Conservation (phyloP, 2,329 filamentous ascomycete species). For the Cladophialophora carrionii region DNA sequence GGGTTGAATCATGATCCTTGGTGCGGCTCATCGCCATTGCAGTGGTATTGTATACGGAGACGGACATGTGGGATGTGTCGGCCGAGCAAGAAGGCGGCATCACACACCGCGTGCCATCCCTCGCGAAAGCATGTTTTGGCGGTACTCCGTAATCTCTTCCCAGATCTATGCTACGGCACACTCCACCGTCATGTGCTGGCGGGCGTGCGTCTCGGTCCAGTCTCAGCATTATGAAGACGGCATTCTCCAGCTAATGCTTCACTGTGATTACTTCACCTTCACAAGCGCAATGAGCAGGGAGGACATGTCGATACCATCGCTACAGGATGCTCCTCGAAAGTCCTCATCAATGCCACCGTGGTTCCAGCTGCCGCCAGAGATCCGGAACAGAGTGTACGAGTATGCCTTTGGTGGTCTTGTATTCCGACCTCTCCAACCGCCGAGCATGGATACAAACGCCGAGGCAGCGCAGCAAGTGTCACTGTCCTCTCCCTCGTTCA, state of each 20-base stretch:
- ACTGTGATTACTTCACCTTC: not conserved
- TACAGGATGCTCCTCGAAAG: not conserved
- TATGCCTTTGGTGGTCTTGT: slow-evolving; percentile 11
- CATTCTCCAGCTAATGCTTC: not conserved
- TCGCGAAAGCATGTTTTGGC: not conserved
- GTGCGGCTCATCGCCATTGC: not conserved
- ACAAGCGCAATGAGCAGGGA: not conserved
- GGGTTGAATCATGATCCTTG: not conserved
- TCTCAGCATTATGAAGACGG: not conserved
- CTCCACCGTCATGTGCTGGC: not conserved
- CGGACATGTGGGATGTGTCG: not conserved
- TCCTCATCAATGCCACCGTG: slow-evolving; percentile 9
- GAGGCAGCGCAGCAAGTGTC: not conserved
- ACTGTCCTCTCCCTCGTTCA: slow-evolving; percentile 11
- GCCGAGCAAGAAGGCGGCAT: not conserved
- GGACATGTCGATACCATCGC: not conserved
- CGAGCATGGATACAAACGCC: not conserved
- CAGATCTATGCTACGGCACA: not conserved
- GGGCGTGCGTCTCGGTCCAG: not conserved
- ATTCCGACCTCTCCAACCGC: slow-evolving; percentile 8
- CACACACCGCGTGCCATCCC: not conserved
- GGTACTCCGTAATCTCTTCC: not conserved
- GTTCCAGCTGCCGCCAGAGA: slow-evolving; percentile 17
- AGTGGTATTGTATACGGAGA: not conserved
- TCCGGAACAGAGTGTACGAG: slow-evolving; percentile 17